Evolutionary conservation across 257 asterid species (phyloP).

Genomic region (Nicotiana knightiana): DNA sequence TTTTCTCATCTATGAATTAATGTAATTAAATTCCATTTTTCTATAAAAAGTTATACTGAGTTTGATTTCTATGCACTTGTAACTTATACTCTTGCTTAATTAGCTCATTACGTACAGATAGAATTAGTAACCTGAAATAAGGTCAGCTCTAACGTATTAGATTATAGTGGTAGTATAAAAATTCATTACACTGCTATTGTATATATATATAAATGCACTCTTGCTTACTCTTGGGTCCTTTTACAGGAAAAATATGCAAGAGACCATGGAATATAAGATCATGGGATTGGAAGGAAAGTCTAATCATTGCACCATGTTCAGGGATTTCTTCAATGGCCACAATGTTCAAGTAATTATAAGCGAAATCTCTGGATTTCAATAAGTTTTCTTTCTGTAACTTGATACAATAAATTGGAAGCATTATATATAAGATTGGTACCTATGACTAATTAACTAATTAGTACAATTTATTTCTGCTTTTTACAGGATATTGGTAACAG

Average conservation of each 20-base stretch:
- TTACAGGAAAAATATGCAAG: neutral
- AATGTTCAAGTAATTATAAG: constrained; percentile 8
- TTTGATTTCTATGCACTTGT: too few relatives aligned
- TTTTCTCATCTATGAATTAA: neutral
- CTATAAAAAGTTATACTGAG: too few relatives aligned
- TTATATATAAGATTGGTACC: neutral
- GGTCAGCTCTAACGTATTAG: too few relatives aligned
- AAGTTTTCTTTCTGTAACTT: neutral
- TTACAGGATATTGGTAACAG: neutral
- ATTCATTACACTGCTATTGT: neutral
- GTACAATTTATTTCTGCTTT: neutral
- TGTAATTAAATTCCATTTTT: neutral
- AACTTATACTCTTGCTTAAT: too few relatives aligned
- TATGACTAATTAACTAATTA: neutral
- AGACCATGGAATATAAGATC: neutral
- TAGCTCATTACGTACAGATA: neutral
- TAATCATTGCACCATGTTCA: constrained; percentile 20
- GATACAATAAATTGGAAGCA: neutral
- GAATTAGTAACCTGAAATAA: too few relatives aligned
- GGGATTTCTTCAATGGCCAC: constrained; percentile 26
- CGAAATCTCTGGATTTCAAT: neutral
- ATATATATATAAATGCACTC: too few relatives aligned
- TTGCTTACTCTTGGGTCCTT: neutral
- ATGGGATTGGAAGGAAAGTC: neutral
- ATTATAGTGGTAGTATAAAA: too few relatives aligned